Conservation (phyloP, 2,329 filamentous ascomycete genomes). For the Neofusicoccum cordaticola region DNA sequence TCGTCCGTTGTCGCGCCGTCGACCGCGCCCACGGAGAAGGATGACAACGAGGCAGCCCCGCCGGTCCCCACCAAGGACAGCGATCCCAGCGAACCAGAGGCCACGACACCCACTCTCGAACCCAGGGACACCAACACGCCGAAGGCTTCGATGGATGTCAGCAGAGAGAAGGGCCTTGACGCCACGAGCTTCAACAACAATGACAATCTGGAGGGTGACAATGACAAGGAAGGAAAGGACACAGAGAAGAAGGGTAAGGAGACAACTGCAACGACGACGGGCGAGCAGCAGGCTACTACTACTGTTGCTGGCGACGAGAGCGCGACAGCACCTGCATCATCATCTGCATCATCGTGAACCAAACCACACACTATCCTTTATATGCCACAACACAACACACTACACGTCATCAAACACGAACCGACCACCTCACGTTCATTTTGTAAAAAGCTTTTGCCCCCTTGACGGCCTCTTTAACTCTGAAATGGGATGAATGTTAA, state of each 20-base stretch:
- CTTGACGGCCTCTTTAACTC: not conserved
- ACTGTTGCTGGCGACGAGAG: constrained; percentile 7
- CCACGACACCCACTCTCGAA: not conserved
- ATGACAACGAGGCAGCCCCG: not conserved
- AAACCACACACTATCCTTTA: not conserved
- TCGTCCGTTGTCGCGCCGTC: not conserved
- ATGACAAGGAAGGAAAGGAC: constrained; percentile 1
- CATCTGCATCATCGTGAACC: constrained; percentile 8
- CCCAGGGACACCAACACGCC: not conserved
- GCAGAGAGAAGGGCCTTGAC: constrained; percentile 5
- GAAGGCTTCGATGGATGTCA: not conserved
- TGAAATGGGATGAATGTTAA: constrained; percentile 15
- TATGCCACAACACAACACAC: not conserved
- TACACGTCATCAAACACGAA: not conserved
- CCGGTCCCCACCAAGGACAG: not conserved
- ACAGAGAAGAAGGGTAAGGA: constrained; percentile 15
- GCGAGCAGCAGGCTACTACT: constrained; percentile 12
- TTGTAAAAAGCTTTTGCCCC: constrained; percentile 2
- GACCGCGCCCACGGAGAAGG: not conserved
- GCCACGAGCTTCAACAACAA: not conserved
- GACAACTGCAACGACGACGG: constrained; percentile 6
- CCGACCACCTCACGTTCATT: constrained; percentile 3
- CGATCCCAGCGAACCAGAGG: not conserved
- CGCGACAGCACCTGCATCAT: constrained; percentile 10
- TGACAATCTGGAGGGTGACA: not conserved